Conservation (phyloP, 345 rosid species). For the Eucalyptus decipiens region DNA sequence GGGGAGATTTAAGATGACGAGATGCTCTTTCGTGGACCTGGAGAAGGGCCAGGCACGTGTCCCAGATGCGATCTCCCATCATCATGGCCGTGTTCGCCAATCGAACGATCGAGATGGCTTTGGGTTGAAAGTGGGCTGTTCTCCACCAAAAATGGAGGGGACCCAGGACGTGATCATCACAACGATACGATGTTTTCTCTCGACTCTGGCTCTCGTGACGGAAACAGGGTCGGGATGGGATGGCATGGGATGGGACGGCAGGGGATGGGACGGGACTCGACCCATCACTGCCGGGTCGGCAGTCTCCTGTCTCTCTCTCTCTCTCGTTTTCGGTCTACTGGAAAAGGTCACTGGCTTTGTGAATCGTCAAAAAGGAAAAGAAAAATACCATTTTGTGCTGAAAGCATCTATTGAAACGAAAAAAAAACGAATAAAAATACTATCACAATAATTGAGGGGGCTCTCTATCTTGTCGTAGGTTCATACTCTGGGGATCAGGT, state of each 20-base stretch:
- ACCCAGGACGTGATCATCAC: neutral
- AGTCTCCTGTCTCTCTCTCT: neutral
- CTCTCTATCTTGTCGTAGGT: neutral
- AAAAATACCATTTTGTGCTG: neutral
- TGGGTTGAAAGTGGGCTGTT: neutral
- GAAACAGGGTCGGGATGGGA: neutral
- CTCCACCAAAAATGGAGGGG: neutral
- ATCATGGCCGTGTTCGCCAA: neutral
- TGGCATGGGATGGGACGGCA: neutral
- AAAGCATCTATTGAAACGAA: neutral
- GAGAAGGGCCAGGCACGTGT: neutral
- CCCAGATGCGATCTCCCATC: neutral
- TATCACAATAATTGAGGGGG: neutral
- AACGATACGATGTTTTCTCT: neutral
- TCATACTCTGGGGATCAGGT: neutral
- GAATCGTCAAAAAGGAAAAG: neutral
- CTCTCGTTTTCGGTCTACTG: neutral
- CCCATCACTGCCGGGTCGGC: neutral
- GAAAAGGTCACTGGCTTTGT: neutral
- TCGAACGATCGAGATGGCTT: neutral
- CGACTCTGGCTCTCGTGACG: neutral
- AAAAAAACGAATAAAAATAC: neutral
- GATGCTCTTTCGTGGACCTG: neutral
- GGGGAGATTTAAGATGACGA: neutral
- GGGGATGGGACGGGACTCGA: neutral